phyloP scores from a whole-genome alignment of 1,284 basidiomycete genomes.

The Meripilus lineatus region DNA sequence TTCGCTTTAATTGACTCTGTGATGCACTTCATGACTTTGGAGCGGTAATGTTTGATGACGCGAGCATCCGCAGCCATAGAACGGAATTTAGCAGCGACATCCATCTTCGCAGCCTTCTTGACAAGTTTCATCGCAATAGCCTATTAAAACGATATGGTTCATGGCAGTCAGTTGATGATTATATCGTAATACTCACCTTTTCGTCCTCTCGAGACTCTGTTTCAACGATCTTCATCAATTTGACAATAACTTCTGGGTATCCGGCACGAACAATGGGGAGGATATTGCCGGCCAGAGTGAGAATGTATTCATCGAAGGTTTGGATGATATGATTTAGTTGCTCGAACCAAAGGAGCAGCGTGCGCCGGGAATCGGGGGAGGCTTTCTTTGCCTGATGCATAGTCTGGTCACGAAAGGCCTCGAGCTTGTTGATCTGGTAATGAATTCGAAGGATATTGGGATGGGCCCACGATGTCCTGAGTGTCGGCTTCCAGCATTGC shows the following conservation, averaged over 20 bases:
- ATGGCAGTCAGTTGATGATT: not conserved
- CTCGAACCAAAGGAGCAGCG: constrained; percentile 80
- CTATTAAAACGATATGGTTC: constrained; percentile 33
- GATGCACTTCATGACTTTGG: constrained; percentile 84
- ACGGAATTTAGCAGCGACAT: constrained; percentile 86
- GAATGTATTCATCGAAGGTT: constrained; percentile 86
- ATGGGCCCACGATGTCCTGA: constrained; percentile 73
- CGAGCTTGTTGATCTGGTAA: constrained; percentile 85
- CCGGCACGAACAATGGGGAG: constrained; percentile 81
- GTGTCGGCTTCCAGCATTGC: constrained; percentile 76
- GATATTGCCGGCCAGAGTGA: constrained; percentile 73
- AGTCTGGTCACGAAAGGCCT: constrained; percentile 90
- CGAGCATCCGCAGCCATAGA: constrained; percentile 92
- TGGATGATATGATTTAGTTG: constrained; percentile 80
- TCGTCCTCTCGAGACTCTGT: constrained; percentile 92
- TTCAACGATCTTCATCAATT: constrained; percentile 91
- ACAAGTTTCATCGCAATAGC: constrained; percentile 91
- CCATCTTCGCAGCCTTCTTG: constrained; percentile 87
- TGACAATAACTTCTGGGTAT: constrained; percentile 82
- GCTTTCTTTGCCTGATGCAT: constrained; percentile 89
- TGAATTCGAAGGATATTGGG: constrained; percentile 90
- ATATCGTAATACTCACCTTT: constrained; percentile 55
- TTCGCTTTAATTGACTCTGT: constrained; percentile 71
- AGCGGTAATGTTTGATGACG: constrained; percentile 93
- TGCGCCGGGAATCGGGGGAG: constrained; percentile 61